Base-by-base conservation (phyloP, 202 grass and related monocot species). In the Sporobolus alterniflorus region DNA sequence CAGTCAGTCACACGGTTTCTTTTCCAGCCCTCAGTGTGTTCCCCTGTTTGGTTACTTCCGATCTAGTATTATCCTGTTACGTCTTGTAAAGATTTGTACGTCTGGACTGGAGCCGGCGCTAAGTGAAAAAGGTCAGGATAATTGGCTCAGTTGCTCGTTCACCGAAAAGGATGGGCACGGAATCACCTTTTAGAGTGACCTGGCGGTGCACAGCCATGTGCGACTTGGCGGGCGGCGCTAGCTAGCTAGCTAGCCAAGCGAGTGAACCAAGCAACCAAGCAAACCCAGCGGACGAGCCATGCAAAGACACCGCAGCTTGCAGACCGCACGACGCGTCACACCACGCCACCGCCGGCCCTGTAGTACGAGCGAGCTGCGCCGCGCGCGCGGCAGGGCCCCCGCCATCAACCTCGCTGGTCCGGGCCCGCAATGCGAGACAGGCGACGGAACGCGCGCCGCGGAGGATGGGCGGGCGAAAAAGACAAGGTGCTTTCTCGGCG, bases 241-340 rank as follows among this genome's bases (percentile, higher is more conserved):
- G 33, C 64, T 21, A 12, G 8, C 16, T 20, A 21, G 15, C 15
- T 11, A 15, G 42, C n/a, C 46, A 48, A 11, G 29, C 11, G 41
- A 54, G 34, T 15, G 83, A 66, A 42, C 68, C 76, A 11, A 24
- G 47, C 64, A 42, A 18, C 64, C 64, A n/a, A n/a, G n/a, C 73
- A 42, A 11, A 11, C 43, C 72, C 50, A 54, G 12, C 59, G 36
- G 31, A 28, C 5, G 52, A 15, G 12, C 5, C 67, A 50, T 46
- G 74, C 80, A 76, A 11, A 48, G 51, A 40, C 59, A 67, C 51
- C 57, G 73, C 73, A 57, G 34, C 73, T 84, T 41, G 41, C 47
- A 48, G 74, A 48, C 69, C 5, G 11, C 34, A 6, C 52, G 71
- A 18, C 78, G 79, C 22, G 73, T 78, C 74, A 22, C 67, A 25